Percentiles rank a stretch among this genome's conserved stretches.
Evolutionary conservation across 208 protist species (phyloP).

Genomic region (Leishmania lainsoni): DNA sequence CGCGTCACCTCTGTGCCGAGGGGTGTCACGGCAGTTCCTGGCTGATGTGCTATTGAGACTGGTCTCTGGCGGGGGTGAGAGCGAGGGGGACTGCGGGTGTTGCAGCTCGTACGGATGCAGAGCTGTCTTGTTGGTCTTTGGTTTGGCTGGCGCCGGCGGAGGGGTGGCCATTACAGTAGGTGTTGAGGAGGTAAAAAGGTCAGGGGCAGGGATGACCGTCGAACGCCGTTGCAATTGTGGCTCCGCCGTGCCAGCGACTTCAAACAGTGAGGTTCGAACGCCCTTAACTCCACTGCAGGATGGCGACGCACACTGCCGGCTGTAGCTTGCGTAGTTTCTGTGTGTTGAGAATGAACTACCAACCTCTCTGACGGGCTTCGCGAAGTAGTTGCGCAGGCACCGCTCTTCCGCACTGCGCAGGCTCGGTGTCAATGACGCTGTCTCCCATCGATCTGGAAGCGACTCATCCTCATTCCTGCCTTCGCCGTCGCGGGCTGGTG

Average conservation of each 20-base stretch:
- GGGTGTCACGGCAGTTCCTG: background rate
- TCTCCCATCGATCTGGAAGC: conserved; percentile 24
- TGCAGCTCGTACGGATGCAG: background rate
- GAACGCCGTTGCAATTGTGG: conserved; percentile 3
- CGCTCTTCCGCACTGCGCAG: conserved; percentile 16
- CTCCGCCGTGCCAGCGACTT: background rate
- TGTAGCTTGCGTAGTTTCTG: background rate
- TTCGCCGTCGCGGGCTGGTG: conserved; percentile 7
- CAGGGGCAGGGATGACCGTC: background rate
- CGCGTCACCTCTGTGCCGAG: background rate
- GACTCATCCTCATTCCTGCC: conserved; percentile 1
- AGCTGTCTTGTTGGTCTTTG: background rate
- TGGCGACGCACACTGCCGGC: background rate
- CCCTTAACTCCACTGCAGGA: background rate
- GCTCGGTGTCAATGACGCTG: conserved; percentile 24
- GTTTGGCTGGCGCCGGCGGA: background rate
- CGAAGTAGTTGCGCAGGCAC: conserved; percentile 27
- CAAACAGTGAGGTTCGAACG: background rate
- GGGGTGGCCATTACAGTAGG: background rate
- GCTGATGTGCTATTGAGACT: background rate
- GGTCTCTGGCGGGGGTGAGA: background rate
- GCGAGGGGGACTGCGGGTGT: conserved; percentile 1
- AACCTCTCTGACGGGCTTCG: background rate
- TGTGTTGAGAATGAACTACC: background rate
- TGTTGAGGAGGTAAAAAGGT: background rate